Evolutionary conservation across 345 rosid species (phyloP).

Genomic region (Lepidium didymum): DNA sequence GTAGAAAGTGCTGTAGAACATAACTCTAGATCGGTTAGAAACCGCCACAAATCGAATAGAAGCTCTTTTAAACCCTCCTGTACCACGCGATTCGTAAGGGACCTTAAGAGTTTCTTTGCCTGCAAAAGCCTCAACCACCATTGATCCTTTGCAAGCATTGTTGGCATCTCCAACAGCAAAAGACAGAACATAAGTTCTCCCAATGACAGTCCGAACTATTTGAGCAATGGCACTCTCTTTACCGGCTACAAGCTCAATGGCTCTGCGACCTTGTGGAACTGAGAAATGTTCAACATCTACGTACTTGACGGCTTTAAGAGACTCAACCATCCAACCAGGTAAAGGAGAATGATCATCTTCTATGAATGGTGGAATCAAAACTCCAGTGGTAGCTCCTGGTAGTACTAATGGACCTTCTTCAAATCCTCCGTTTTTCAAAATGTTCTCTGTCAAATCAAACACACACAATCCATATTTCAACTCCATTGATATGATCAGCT

Average conservation of each 20-base stretch:
- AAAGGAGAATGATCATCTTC: conserved; percentile 79
- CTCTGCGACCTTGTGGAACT: conserved; percentile 61
- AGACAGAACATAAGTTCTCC: conserved; percentile 49
- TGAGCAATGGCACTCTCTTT: conserved; percentile 87
- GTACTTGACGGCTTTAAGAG: conserved; percentile 90
- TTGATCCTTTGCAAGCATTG: conserved; percentile 65
- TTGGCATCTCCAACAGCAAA: conserved; percentile 71
- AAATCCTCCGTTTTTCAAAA: conserved; percentile 65
- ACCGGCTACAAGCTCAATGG: conserved; percentile 76
- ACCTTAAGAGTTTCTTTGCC: conserved; percentile 48
- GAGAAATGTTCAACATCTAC: conserved; percentile 59
- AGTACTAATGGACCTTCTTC: conserved; percentile 78
- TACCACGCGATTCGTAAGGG: conserved; percentile 62
- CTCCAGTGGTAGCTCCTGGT: conserved; percentile 64
- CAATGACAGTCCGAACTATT: conserved; percentile 43
- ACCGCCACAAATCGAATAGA: conserved; percentile 46
- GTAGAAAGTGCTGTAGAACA: conserved; percentile 73
- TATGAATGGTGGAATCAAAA: conserved; percentile 66
- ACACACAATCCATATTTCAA: not conserved
- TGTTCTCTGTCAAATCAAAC: conserved; percentile 41
- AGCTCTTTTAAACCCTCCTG: conserved; percentile 67
- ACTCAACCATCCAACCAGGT: conserved; percentile 82
- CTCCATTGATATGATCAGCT: not conserved
- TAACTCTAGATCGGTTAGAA: conserved; percentile 43
- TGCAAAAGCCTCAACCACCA: conserved; percentile 78